Conservation (phyloP, 768 basidiomycete species). For the Lactifluus pinguis region DNA sequence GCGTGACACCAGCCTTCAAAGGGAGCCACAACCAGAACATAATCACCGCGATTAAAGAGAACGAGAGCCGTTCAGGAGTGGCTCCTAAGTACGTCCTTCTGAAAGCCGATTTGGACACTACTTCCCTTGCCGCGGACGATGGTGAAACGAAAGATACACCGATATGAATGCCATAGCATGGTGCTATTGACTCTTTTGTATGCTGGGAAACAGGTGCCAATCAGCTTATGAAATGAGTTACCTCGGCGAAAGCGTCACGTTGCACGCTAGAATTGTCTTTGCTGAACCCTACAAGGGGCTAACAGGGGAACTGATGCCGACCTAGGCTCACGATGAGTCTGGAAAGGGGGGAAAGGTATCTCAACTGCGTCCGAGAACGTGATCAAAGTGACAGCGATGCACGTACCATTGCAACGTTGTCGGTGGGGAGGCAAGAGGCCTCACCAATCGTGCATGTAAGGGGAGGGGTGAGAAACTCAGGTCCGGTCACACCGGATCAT, state of each 20-base stretch:
- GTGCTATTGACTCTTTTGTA: not conserved
- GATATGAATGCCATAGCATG: not conserved
- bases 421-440: not conserved
- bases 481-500: not conserved
- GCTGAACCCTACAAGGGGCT: not conserved
- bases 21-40: not conserved
- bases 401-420: conserved; percentile 6
- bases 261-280: too few species aligned
- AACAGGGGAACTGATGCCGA: not conserved
- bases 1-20: not conserved
- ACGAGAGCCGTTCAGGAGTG: not conserved
- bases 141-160: not conserved
- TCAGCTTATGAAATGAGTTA: not conserved
- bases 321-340: not conserved
- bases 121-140: not conserved
- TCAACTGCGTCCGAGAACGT: not conserved
- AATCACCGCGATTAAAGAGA: not conserved
- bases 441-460: not conserved
- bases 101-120: not conserved
- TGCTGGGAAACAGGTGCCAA: not conserved
- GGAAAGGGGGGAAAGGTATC: not conserved
- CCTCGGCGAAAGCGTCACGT: not conserved
- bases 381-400: not conserved
- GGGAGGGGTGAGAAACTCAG: not conserved
- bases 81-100: not conserved